Conservation (phyloP, 805 yeast species). For the Ogataea dorogensis region DNA sequence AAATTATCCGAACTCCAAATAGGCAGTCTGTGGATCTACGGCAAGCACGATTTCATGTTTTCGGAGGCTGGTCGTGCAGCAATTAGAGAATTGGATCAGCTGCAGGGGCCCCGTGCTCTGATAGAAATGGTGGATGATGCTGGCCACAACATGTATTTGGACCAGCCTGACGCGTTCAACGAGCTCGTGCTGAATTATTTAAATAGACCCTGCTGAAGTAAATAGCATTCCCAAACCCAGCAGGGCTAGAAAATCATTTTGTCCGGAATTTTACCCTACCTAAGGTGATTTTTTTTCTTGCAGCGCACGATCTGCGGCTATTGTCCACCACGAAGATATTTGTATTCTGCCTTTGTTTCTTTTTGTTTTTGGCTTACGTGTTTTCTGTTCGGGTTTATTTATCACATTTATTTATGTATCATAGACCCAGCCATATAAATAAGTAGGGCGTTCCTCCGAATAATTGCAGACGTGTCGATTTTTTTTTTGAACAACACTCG, state of each 20-base stretch:
- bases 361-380: conserved; percentile 13
- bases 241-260: not conserved
- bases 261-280: conserved; percentile 4
- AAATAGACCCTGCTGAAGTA: conserved; percentile 15
- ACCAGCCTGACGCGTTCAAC: conserved; percentile 58
- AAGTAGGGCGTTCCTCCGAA: conserved; percentile 1
- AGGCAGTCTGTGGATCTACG: conserved; percentile 52
- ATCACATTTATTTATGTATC: conserved; percentile 3
- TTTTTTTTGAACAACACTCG: conserved; percentile 12
- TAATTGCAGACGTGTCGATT: conserved; percentile 12
- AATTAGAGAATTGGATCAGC: conserved; percentile 26
- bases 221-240: not conserved
- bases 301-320: conserved; percentile 10
- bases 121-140: conserved; percentile 49
- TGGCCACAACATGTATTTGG: conserved; percentile 78
- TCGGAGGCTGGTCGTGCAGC: conserved; percentile 54
- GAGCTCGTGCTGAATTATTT: conserved; percentile 39
- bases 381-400: conserved; percentile 11
- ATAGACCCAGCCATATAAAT: conserved; percentile 8
- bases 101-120: conserved; percentile 24
- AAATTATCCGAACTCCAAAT: conserved; percentile 40
- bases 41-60: conserved; percentile 76
- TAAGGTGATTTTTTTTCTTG: not conserved
- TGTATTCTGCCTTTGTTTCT: conserved; percentile 11
- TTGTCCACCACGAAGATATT: conserved; percentile 1